Evolutionary conservation across 495 filamentous ascomycete genomes (phyloP).

Genomic region (Xylaria castorea): DNA sequence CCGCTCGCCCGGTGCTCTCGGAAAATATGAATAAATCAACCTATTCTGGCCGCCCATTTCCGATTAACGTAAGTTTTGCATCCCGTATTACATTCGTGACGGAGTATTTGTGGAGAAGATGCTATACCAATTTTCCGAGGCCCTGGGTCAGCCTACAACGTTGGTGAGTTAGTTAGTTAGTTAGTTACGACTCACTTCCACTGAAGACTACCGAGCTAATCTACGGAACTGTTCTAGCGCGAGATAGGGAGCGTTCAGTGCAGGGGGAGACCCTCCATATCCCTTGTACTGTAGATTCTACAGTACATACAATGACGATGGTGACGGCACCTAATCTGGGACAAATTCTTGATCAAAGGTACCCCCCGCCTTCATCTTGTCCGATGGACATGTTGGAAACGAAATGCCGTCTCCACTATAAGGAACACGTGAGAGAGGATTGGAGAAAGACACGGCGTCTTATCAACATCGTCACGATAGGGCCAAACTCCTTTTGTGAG

Average conservation of each 20-base stretch:
- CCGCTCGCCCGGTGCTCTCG: slow-evolving; percentile 10
- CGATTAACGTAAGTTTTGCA: slow-evolving; percentile 9
- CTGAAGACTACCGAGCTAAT: slow-evolving; percentile 1
- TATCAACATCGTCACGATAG: slow-evolving; percentile 7
- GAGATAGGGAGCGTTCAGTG: slow-evolving; percentile 3
- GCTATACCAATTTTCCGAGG: slow-evolving; percentile 14
- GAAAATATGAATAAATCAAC: neutral
- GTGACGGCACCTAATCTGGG: neutral
- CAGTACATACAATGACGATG: slow-evolving; percentile 4
- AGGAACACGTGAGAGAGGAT: neutral
- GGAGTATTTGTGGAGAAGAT: slow-evolving; percentile 19
- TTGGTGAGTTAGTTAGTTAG: neutral
- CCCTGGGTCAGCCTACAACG: slow-evolving; percentile 4
- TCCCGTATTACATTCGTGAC: slow-evolving; percentile 16
- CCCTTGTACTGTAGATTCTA: slow-evolving; percentile 13
- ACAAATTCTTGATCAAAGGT: neutral
- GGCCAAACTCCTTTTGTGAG: slow-evolving; percentile 7
- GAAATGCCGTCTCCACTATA: slow-evolving; percentile 4
- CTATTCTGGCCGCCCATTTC: neutral
- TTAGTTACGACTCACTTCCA: neutral
- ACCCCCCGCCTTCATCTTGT: slow-evolving; percentile 15
- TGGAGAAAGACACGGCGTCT: neutral
- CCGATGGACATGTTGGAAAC: neutral
- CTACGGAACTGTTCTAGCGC: slow-evolving; percentile 11
- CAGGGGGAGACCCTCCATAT: slow-evolving; percentile 1